Conservation (phyloP, 371 early-diverging fungal species). For the Mucor plumbeus region DNA sequence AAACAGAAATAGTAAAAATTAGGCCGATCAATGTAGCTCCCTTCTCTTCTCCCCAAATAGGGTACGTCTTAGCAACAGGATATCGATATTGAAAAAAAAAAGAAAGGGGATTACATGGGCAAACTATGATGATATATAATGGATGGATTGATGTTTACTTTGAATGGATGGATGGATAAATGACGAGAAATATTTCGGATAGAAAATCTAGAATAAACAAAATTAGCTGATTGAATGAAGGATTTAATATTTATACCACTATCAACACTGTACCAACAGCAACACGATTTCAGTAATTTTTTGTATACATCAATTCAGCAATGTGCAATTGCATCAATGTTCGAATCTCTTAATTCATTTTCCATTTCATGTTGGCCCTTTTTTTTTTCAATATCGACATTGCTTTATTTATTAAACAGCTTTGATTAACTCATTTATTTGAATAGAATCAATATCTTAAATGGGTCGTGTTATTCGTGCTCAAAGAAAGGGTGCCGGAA, state of each 20-base stretch:
- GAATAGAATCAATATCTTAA: slow-evolving; percentile 19
- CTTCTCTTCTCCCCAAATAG: slow-evolving; percentile 27
- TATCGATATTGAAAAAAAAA: slow-evolving; percentile 26
- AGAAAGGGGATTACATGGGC: background rate
- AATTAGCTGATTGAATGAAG: background rate
- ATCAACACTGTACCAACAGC: too few species aligned
- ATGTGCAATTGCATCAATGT: background rate
- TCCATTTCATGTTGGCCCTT: background rate
- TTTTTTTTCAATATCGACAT: background rate
- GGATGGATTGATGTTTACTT: slow-evolving; percentile 3
- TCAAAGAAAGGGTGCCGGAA: slow-evolving; percentile 98
- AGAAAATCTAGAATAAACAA: background rate
- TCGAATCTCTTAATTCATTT: background rate
- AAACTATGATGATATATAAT: background rate
- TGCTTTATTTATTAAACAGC: background rate
- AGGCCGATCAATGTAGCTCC: slow-evolving; percentile 16
- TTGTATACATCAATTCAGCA: too few species aligned
- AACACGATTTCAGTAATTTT: too few species aligned
- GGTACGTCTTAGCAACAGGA: background rate
- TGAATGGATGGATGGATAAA: slow-evolving; percentile 11
- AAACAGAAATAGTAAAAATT: background rate
- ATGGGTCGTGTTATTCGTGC: slow-evolving; percentile 84
- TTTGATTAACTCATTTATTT: background rate
- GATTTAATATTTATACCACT: too few species aligned
- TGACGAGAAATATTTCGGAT: background rate